Evolutionary conservation across 2,329 filamentous ascomycete genomes (phyloP), one percentile per base, ranked within the genome.

Genomic region (Madurella mycetomatis): DNA sequence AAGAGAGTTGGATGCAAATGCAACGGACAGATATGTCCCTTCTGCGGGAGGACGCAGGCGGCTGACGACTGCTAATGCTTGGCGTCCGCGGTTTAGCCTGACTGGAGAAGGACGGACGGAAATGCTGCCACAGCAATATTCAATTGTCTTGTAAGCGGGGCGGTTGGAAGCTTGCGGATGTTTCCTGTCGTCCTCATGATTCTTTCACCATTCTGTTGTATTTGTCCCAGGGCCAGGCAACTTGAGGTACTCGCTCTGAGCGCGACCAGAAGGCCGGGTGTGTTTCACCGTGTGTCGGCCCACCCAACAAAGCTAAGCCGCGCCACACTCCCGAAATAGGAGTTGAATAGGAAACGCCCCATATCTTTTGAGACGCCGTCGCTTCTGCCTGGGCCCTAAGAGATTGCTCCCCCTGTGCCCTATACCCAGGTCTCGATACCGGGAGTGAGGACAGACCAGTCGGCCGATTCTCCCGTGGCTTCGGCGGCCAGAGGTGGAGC

Each of bases 21-120:
- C 37, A 53, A 19, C 40, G 41, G 51, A 50, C 49, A 55, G 53
- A 62, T 61, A 53, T 61, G 59, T 60, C 59, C 59, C 56, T 42
- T 41, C 45, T 50, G 47, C 15, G 31, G 39, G 30, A 37, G 45
- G 42, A 39, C 39, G 32, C 39, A 44, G 31, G 51, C 53, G 56
- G 59, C 57, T 59, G 56, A 58, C 56, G 53, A 56, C 19, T 49
- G 51, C 51, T 41, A 44, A 37, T 45, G 54, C 58, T 59, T 56
- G 56, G 53, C 59, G 49, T 55, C 31, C 13, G 50, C 12, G 41
- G 49, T 25, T 54, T 53, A 54, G 42, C 58, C 47, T 31, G 45
- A 47, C 40, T 30, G 39, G 47, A n/a, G 50, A 40, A 40, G 12
- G 3, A 8, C 17, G 30, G 37, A 37, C 4, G 7, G 25, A 7